phyloP scores from a whole-genome alignment of 441 rosid genomes.

The Raphanus hybrid region DNA sequence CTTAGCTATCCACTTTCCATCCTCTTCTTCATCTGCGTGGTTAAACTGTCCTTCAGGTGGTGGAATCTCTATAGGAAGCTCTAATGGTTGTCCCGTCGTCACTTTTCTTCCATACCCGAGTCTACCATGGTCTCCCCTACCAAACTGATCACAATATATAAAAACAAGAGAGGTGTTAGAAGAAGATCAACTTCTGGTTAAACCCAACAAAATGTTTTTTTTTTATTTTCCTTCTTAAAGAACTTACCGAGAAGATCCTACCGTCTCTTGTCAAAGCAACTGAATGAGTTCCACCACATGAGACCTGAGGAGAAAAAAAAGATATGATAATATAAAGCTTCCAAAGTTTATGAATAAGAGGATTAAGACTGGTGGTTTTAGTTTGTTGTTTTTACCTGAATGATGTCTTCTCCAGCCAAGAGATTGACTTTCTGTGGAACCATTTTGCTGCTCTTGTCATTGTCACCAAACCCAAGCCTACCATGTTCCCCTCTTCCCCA shows the following conservation, averaged over 20 bases:
- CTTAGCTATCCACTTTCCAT: conserved; percentile 76
- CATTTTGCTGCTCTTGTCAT: conserved; percentile 98
- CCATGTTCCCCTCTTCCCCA: conserved; percentile 99
- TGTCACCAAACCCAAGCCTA: conserved; percentile 97
- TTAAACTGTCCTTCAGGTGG: conserved; percentile 52
- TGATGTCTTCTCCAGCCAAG: conserved; percentile 76
- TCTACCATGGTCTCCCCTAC: conserved; percentile 97
- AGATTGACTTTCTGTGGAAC: conserved; percentile 92
- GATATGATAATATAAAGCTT: conserved; percentile 14
- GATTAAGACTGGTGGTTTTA: neutral
- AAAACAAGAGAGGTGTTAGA: neutral
- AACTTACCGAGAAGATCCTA: conserved; percentile 85
- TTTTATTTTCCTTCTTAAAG: neutral
- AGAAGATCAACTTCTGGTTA: neutral
- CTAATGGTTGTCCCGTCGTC: conserved; percentile 91
- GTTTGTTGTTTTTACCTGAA: conserved; percentile 59
- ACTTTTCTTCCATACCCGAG: conserved; percentile 89
- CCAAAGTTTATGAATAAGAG: neutral
- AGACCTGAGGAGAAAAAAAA: conserved; percentile 60
- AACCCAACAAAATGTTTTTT: neutral
- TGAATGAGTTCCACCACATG: conserved; percentile 99
- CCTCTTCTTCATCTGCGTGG: conserved; percentile 51
- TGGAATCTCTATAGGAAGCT: conserved; percentile 72
- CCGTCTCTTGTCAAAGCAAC: conserved; percentile 94
- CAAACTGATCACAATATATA: conserved; percentile 62